Percentiles rank a stretch among this genome's conserved stretches.
Conservation (phyloP, 2,329 filamentous ascomycete genomes). For the Microdochium paspali region DNA sequence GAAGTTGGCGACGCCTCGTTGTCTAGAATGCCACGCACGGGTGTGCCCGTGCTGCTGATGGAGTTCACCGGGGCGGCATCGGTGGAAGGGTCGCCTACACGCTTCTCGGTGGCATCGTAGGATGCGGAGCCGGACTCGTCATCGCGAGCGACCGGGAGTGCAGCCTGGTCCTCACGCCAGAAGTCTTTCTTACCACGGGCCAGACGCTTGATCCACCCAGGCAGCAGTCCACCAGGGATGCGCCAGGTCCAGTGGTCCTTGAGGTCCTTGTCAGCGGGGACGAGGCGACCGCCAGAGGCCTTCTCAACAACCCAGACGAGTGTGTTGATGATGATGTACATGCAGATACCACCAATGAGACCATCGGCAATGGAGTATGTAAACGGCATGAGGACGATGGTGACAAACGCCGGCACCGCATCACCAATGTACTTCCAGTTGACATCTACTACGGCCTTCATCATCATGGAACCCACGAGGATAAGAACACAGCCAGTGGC, state of each 20-base stretch:
- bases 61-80: background rate
- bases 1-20: background rate
- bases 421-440: conserved; percentile 86
- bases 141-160: conserved; percentile 12
- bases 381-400: conserved; percentile 80
- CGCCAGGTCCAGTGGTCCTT: conserved; percentile 77
- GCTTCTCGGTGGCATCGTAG: conserved; percentile 6
- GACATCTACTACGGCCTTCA: conserved; percentile 66
- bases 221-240: conserved; percentile 64
- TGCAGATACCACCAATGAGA: conserved; percentile 69
- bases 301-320: conserved; percentile 60
- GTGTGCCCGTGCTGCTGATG: background rate
- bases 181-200: conserved; percentile 62
- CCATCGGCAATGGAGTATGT: conserved; percentile 85
- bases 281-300: conserved; percentile 57
- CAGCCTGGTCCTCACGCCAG: conserved; percentile 50
- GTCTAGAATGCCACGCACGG: background rate
- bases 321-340: conserved; percentile 69
- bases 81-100: background rate
- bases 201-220: conserved; percentile 61
- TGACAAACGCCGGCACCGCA: conserved; percentile 75
- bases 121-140: conserved; percentile 9
- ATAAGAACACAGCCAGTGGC: conserved; percentile 83
- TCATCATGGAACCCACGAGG: conserved; percentile 84
- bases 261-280: conserved; percentile 64